Percentiles rank a stretch among this genome's conserved stretches.
These are phyloP conservation scores for Pseudogymnoascus sp. DNA, from an alignment of 2,329 filamentous ascomycete genomes.

Conservation along the genomic window DNA sequence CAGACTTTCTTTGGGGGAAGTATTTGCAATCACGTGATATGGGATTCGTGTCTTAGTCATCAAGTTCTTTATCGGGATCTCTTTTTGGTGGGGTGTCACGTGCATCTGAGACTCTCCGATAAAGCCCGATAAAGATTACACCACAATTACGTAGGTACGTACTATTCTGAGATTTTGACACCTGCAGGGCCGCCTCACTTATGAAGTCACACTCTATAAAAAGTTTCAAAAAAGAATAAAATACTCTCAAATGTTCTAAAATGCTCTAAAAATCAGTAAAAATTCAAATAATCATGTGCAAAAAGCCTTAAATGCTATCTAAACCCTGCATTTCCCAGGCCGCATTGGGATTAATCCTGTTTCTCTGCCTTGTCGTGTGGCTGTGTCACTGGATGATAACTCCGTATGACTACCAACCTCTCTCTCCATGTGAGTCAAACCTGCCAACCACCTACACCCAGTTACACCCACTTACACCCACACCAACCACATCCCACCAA, in stretches of 20 bases:
- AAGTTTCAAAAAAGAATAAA: not conserved
- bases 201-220: not conserved
- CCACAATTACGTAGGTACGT: not conserved
- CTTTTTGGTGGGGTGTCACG: not conserved
- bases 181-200: not conserved
- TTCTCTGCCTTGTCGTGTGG: constrained; percentile 4
- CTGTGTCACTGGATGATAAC: not conserved
- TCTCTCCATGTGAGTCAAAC: not conserved
- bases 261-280: not conserved
- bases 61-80: not conserved
- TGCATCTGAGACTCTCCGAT: not conserved
- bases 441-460: not conserved
- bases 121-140: not conserved
- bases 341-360: not conserved
- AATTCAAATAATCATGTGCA: not conserved
- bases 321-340: not conserved
- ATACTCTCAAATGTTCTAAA: not conserved
- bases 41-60: not conserved
- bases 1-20: not conserved
- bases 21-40: not conserved
- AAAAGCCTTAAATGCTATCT: not conserved
- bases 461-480: not conserved
- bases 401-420: not conserved
- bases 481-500: not conserved
- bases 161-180: not conserved